Evolutionary conservation across 2,329 filamentous ascomycete genomes (phyloP), one percentile per base, ranked within the genome.

Genomic region (Neopestalotiopsis rosae): DNA sequence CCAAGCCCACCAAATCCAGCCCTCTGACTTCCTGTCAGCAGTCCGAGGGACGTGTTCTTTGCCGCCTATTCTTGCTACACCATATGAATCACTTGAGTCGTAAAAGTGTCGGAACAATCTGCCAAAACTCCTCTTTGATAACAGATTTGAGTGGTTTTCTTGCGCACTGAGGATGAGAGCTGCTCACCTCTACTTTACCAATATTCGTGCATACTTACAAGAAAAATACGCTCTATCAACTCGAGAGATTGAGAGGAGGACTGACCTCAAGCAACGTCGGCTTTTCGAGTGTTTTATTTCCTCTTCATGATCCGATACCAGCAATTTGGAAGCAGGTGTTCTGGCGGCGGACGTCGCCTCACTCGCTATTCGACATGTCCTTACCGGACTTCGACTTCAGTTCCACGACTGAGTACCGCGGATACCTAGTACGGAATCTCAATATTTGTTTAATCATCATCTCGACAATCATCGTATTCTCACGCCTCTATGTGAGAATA

Each of bases 351-450:
- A 17, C 5, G n/a, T 52, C 45, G 45, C 45, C 14, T 17, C 34
- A 38, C 10, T 52, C 17, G n/a, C 20, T n/a, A 2, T 7, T 52
- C 59, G 32, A 17, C 5, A 56, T 58, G 63, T 57, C 63, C 12
- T 49, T 66, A 13, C 63, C 63, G 14, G 24, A 30, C 5, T 67
- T 67, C 32, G 65, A 67, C 65, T 67, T 67, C 52, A 61, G 30
- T 24, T 2, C 24, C n/a, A 67, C 57, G 5, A 67, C 70, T 1
- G 72, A 69, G 10, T 71, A 71, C 34, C 70, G 64, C 61, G 72
- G 72, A 38, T 52, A 13, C 4, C 45, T n/a, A 20, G 85, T 87
- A 81, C 82, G 87, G 72, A 82, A 88, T 73, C 77, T 88, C 73
- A 84, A 83, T 71, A 79, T 81, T 67, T 85, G 81, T 70, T 80